phyloP scores from a whole-genome alignment of 2,329 filamentous ascomycete genomes.

The Claviceps maximensis region DNA sequence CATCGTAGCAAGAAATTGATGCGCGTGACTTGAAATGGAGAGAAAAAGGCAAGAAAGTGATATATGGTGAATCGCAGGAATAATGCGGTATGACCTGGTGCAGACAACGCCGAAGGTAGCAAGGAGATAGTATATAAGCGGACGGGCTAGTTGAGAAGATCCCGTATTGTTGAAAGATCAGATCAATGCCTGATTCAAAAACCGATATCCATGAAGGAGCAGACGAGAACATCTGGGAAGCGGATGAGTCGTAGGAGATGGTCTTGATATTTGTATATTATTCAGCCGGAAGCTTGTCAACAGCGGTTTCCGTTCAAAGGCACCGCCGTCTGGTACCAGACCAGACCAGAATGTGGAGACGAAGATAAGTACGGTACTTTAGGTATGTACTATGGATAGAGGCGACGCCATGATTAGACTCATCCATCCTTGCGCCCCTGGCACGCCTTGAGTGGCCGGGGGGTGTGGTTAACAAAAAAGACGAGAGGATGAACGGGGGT shows the following conservation, averaged over 20 bases:
- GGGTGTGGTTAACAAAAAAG: slow-evolving; percentile 3
- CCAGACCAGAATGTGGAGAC: slow-evolving; percentile 5
- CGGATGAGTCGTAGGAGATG: not conserved
- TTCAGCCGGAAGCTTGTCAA: not conserved
- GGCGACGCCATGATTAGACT: slow-evolving; percentile 4
- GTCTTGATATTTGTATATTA: slow-evolving; percentile 6
- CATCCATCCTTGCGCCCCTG: not conserved
- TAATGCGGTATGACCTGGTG: not conserved
- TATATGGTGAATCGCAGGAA: not conserved
- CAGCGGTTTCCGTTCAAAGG: not conserved
- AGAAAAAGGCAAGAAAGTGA: not conserved
- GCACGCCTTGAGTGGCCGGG: not conserved
- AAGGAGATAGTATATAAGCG: not conserved
- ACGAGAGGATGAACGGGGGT: not conserved
- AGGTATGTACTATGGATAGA: slow-evolving; percentile 1
- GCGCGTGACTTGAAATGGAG: not conserved
- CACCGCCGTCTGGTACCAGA: too few species aligned
- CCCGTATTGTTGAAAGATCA: slow-evolving; percentile 1
- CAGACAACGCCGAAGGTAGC: not conserved
- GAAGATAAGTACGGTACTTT: not conserved
- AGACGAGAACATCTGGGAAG: not conserved
- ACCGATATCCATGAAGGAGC: not conserved
- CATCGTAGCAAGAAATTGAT: slow-evolving; percentile 17
- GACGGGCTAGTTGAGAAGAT: slow-evolving; percentile 2
- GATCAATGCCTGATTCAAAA: not conserved